phyloP scores from a whole-genome alignment of 495 filamentous ascomycete species.

The Trichoderma gamsii region DNA sequence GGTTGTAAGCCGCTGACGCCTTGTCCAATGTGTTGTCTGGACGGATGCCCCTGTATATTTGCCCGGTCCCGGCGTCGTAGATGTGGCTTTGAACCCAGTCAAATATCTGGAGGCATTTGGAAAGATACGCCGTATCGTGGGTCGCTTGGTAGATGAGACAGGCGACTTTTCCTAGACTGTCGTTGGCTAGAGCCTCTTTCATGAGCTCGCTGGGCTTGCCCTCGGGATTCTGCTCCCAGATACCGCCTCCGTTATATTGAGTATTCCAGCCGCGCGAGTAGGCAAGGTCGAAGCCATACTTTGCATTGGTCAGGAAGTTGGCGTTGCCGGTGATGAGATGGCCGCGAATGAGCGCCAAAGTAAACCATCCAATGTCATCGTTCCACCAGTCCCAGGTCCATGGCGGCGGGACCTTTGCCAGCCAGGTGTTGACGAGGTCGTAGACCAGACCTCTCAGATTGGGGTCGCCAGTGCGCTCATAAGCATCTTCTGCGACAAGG shows the following conservation, averaged over 20 bases:
- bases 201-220: background rate
- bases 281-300: background rate
- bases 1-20: background rate
- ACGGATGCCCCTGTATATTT: background rate
- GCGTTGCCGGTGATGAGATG: background rate
- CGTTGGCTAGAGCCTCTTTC: background rate
- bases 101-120: background rate
- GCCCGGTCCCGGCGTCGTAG: background rate
- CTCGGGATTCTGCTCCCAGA: background rate
- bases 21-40: background rate
- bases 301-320: background rate
- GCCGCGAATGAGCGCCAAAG: background rate
- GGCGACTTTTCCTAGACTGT: background rate
- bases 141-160: background rate
- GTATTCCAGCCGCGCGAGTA: background rate
- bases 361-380: background rate
- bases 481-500: background rate
- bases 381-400: background rate
- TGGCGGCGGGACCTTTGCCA: background rate
- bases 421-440: background rate
- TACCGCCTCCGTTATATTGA: background rate
- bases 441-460: background rate
- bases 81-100: background rate
- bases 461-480: background rate
- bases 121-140: background rate